Evolutionary conservation across 208 protist species (phyloP).

Genomic region (Leishmania aethiopica): DNA sequence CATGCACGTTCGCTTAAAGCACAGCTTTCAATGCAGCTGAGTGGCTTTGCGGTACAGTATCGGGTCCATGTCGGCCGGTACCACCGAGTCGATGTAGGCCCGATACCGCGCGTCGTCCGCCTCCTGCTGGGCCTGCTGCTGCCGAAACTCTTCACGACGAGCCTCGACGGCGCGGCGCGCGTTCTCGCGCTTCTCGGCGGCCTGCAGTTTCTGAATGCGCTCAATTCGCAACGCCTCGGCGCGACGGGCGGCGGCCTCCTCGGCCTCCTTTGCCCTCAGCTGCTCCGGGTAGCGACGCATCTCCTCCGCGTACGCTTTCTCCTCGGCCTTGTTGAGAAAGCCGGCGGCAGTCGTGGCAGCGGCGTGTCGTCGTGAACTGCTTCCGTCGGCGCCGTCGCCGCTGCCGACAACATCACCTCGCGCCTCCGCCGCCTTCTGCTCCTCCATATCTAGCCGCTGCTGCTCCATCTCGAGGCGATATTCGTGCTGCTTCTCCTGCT

Average conservation of each 20-base stretch:
- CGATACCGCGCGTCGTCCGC: slow-evolving; percentile 59
- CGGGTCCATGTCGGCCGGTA: slow-evolving; percentile 67
- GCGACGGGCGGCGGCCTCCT: slow-evolving; percentile 34
- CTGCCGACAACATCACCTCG: background rate
- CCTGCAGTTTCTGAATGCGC: slow-evolving; percentile 66
- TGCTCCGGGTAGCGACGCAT: slow-evolving; percentile 62
- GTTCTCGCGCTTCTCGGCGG: slow-evolving; percentile 67
- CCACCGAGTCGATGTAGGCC: slow-evolving; percentile 63
- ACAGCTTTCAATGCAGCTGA: slow-evolving; percentile 24
- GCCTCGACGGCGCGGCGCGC: slow-evolving; percentile 38
- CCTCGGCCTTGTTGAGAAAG: slow-evolving; percentile 69
- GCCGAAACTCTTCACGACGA: slow-evolving; percentile 38
- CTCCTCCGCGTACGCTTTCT: slow-evolving; percentile 58
- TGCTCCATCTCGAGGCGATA: slow-evolving; percentile 13
- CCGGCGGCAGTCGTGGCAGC: slow-evolving; percentile 55
- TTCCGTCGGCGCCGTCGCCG: background rate
- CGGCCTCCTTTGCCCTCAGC: slow-evolving; percentile 47
- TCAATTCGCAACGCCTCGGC: slow-evolving; percentile 46
- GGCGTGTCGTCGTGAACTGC: slow-evolving; percentile 4
- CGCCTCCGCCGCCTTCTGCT: slow-evolving; percentile 14
- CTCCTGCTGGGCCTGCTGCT: slow-evolving; percentile 38
- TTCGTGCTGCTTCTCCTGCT: slow-evolving; percentile 18
- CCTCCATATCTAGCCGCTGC: slow-evolving; percentile 8
- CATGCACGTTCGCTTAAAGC: slow-evolving; percentile 3
- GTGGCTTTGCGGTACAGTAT: slow-evolving; percentile 55